Base-by-base conservation (phyloP, 495 filamentous ascomycete genomes). In the Neurospora sp. region DNA sequence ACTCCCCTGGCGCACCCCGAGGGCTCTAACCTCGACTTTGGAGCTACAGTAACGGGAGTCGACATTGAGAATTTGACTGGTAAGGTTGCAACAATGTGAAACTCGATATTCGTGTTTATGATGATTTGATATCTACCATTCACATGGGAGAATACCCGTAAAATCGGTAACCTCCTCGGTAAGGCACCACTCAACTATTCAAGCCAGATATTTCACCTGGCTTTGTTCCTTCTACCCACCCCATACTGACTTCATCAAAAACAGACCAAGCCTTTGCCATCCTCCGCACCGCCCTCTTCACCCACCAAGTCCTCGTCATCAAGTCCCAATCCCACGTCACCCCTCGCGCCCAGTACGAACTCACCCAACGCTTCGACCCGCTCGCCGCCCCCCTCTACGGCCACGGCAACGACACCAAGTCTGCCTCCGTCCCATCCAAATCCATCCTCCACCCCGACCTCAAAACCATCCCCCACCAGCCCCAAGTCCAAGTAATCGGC, bases 401-500 rank as follows among this genome's bases (percentile, higher is more conserved):
- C 54, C 91, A 93, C 77, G 91, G 90, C 79, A 90, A 90, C 77
- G 90, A 90, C 20, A 82, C 91, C 76, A 90, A 91, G 78, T 31
- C 23, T 0, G 54, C 27, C 27, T 35, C 27, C 11, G 54, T 66
- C 27, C 82, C 82, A 69, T 90, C 90, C 77, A 86, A 90, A 59
- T 89, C 86, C 77, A 88, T 93, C 78, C 86, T 93, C 23, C 91
- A 93, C 76, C 91, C 91, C 1, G 91, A 93, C 76, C 85, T 93
- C 18, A 93, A 93, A 81, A 93, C 91, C 2, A 88, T 93, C 48
- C 91, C 91, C 0, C 90, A 92, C 80, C 91, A 93, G 78, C 91
- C 91, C 11, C 90, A 93, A 79, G 91, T 93, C 6, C 91, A 93
- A 76, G 88, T 93, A 66, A 93, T 93, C 76, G 91, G 91, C 54